Evolutionary conservation across 176 grass and related monocot genomes (phyloP).

Genomic region (Zea luxurians): DNA sequence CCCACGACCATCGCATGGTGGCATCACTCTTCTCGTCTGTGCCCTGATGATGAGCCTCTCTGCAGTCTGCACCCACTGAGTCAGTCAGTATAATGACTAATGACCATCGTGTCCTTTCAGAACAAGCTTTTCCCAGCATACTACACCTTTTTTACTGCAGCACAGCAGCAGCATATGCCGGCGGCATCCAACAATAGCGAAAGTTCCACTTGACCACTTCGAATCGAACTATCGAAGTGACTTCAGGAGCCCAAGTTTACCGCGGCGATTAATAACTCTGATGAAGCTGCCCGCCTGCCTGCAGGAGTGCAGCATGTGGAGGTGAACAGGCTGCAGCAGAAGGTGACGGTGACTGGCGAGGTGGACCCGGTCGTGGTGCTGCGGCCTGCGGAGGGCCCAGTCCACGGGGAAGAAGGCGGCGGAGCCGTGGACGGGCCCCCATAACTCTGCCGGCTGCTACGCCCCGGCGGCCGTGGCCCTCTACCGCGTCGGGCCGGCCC

Average conservation of each 20-base stretch:
- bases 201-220: neutral
- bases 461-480: conserved; percentile 39
- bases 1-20: neutral
- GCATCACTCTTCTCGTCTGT: neutral
- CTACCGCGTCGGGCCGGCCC: conserved; percentile 27
- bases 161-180: neutral
- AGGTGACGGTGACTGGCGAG: conserved; percentile 67
- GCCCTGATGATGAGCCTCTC: neutral
- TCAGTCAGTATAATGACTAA: neutral
- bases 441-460: conserved; percentile 27
- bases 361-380: conserved; percentile 69
- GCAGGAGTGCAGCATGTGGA: conserved; percentile 67
- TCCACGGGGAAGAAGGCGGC: conserved; percentile 76
- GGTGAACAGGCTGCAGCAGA: conserved; percentile 64
- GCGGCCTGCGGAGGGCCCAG: conserved; percentile 38
- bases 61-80: neutral
- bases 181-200: no score
- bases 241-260: neutral
- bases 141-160: neutral
- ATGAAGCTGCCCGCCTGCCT: neutral
- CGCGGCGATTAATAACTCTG: neutral
- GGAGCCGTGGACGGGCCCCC: conserved; percentile 64
- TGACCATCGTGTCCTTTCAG: conserved; percentile 30
- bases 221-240: neutral
- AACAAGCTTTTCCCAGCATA: conserved; percentile 24